Evolutionary conservation across 106 monocot species (phyloP).

Genomic region (Platanthera zijinensis): DNA sequence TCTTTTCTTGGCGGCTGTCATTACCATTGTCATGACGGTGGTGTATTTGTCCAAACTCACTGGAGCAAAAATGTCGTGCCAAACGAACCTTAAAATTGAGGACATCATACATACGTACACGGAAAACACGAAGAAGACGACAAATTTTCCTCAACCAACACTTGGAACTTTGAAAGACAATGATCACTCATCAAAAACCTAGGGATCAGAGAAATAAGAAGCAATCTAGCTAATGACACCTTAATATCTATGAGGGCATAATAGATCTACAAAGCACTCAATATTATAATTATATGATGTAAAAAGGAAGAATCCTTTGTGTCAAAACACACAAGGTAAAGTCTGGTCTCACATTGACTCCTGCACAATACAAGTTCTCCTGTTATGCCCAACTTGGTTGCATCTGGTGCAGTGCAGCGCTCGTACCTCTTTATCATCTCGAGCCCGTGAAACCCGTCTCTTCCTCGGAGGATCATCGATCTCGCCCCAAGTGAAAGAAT

Average conservation of each 20-base stretch:
- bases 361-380: slow-evolving; percentile 27
- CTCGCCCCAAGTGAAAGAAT: slow-evolving; percentile 27
- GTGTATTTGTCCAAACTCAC: no score
- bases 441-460: slow-evolving; percentile 19
- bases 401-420: slow-evolving; percentile 43
- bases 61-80: no score
- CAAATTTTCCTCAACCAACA: not conserved
- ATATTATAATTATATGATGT: not conserved
- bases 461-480: slow-evolving; percentile 39
- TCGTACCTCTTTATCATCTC: slow-evolving; percentile 23
- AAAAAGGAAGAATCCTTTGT: not conserved
- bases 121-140: no score
- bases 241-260: not conserved
- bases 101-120: no score
- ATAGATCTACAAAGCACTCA: not conserved
- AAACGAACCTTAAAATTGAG: no score
- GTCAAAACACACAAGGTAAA: not conserved
- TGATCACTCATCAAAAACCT: not conserved
- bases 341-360: slow-evolving; percentile 15
- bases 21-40: no score
- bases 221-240: no score
- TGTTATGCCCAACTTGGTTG: slow-evolving; percentile 55
- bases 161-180: not conserved
- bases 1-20: no score
- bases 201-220: not conserved